Evolutionary conservation across 768 basidiomycete species (phyloP), one percentile per base, ranked within the genome.

Genomic region (Podaxis pistillaris): DNA sequence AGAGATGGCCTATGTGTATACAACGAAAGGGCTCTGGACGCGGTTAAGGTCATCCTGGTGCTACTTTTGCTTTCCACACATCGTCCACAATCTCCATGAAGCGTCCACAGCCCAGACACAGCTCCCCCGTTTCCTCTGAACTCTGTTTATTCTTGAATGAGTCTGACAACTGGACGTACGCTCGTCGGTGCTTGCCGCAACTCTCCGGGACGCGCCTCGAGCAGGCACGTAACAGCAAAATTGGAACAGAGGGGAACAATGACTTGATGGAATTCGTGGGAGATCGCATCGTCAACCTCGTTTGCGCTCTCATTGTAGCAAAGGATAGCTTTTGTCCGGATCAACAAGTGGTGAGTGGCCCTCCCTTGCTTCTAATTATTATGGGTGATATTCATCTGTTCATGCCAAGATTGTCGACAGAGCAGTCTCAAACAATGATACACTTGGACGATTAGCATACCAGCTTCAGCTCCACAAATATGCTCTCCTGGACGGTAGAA

Each of bases 221-320:
- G 4, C 66, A 66, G 17, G 70, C 69, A 15, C 63, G 68, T n/a
- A 75, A 74, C 46, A 66, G 68, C 51, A 64, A 65, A 22, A 67
- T 65, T 56, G 56, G 67, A 22, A 67, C 72, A 2, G 41, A 56
- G 44, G 63, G 70, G 30, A 76, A 73, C 63, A 75, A 76, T 51
- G 72, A 76, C 54, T 58, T 74, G 17, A 66, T 74, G 4, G 75
- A 75, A 62, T 76, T 75, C 57, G 66, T 74, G 30, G 75, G 75
- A 12, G 74, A 76, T 53, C 70, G 72, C 7, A 67, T 69, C 3
- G 67, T 75, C 38, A 75, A 74, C 58, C 70, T 75, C 13, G 63
- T 66, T 2, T 70, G 70, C 57, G 70, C 73, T 0, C 64, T 76
- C 1, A 60, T 74, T 46, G 72, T 73, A 2, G 71, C 71, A 5